phyloP scores from a whole-genome alignment of 805 yeast genomes.

The Candida orba region DNA sequence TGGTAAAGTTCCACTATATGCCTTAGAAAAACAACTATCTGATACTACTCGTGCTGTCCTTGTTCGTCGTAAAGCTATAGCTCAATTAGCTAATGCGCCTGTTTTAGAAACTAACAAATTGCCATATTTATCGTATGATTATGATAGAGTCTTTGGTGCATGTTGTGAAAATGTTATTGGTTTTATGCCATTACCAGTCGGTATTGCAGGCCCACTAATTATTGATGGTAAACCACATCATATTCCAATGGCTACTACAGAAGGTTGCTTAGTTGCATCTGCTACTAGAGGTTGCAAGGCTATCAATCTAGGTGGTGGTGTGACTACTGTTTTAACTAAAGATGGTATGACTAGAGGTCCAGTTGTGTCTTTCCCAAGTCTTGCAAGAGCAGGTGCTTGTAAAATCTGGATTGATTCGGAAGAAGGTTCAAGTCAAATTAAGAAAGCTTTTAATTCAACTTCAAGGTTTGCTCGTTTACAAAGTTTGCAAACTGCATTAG shows the following conservation, averaged over 20 bases:
- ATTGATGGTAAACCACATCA: conserved; percentile 86
- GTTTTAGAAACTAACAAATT: conserved; percentile 61
- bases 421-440: conserved; percentile 78
- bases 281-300: conserved; percentile 99
- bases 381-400: conserved; percentile 87
- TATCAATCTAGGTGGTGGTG: conserved; percentile 96
- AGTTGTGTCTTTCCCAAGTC: conserved; percentile 80
- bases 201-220: conserved; percentile 93
- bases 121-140: conserved; percentile 82
- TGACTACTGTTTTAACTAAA: conserved; percentile 78
- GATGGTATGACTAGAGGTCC: conserved; percentile 99
- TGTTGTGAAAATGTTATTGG: conserved; percentile 99
- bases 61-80: conserved; percentile 89
- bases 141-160: conserved; percentile 95
- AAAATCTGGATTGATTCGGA: conserved; percentile 93
- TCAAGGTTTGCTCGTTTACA: conserved; percentile 95
- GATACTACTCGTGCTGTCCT: conserved; percentile 90
- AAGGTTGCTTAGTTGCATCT: conserved; percentile 97
- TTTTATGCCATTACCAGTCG: conserved; percentile 92
- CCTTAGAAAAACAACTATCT: conserved; percentile 84
- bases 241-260: conserved; percentile 99
- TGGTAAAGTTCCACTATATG: conserved; percentile 86
- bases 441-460: conserved; percentile 90
- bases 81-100: conserved; percentile 75
- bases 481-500: conserved; percentile 85